These are phyloP conservation scores for Ligustrum vulgare DNA, from an alignment of 257 asterid species.

Conservation along the genomic window DNA sequence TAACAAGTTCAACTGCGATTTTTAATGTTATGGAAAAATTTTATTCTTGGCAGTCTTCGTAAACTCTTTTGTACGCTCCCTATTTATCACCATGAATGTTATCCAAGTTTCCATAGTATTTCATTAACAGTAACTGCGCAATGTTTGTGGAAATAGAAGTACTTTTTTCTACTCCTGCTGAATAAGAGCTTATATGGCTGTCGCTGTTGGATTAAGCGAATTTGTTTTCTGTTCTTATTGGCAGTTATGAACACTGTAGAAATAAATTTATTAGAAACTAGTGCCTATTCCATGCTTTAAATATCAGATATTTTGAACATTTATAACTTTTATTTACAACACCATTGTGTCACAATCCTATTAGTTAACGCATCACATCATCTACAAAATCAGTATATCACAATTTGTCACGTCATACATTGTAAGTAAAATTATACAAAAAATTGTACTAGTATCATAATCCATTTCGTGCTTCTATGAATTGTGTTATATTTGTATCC, in stretches of 20 bases:
- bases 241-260: constrained; percentile 13
- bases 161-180: neutral
- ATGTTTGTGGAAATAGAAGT: constrained; percentile 20
- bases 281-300: neutral
- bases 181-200: constrained; percentile 24
- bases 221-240: neutral
- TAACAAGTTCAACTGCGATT: neutral
- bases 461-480: too few species aligned
- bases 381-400: too few species aligned
- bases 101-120: constrained; percentile 17
- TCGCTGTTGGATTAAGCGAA: constrained; percentile 5
- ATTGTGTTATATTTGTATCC: too few species aligned
- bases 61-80: constrained; percentile 15
- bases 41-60: constrained; percentile 18
- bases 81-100: constrained; percentile 16
- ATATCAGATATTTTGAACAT: too few species aligned
- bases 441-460: too few species aligned
- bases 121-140: constrained; percentile 4
- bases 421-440: too few species aligned
- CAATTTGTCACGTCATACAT: too few species aligned
- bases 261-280: neutral
- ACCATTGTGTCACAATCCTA: too few species aligned
- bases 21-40: neutral
- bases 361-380: too few species aligned
- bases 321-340: too few species aligned